Evolutionary conservation across 768 basidiomycete genomes (phyloP).

Genomic region (Leccinellum rugosiceps): DNA sequence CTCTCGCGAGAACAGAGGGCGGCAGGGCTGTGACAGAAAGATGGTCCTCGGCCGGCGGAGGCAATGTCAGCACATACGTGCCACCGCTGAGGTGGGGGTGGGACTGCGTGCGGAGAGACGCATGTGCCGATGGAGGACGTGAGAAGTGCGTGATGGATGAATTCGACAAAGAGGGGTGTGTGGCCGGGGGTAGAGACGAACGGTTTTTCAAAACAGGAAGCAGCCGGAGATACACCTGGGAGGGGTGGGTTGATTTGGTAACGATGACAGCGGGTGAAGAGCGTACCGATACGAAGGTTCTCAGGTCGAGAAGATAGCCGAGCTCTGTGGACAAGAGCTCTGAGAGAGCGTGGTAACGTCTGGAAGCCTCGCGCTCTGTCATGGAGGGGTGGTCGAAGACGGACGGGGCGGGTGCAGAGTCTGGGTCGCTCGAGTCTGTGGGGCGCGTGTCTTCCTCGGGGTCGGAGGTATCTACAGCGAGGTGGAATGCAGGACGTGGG

Average conservation of each 20-base stretch:
- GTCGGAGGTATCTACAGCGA: constrained; percentile 18
- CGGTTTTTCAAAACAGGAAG: constrained; percentile 46
- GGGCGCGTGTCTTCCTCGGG: constrained; percentile 12
- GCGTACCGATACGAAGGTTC: constrained; percentile 69
- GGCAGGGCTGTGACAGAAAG: constrained; percentile 1
- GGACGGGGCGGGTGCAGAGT: background rate
- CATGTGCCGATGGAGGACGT: constrained; percentile 41
- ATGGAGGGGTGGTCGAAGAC: background rate
- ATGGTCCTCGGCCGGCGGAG: constrained; percentile 16
- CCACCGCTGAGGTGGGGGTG: constrained; percentile 34
- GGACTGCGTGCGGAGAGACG: constrained; percentile 44
- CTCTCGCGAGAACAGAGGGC: constrained; percentile 18
- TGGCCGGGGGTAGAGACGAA: constrained; percentile 9
- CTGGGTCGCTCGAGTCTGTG: constrained; percentile 2
- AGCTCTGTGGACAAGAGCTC: constrained; percentile 86
- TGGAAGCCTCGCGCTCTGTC: constrained; percentile 35
- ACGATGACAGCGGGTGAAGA: background rate
- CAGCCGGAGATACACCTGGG: constrained; percentile 63
- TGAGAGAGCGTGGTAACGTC: constrained; percentile 71
- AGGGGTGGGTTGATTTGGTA: background rate
- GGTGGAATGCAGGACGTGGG: constrained; percentile 12
- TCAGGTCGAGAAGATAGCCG: constrained; percentile 76
- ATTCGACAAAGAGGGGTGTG: constrained; percentile 27
- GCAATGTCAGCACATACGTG: constrained; percentile 10
- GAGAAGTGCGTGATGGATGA: constrained; percentile 28